Evolutionary conservation across 208 protist species (phyloP).

Genomic region (Angomonas deanei): DNA sequence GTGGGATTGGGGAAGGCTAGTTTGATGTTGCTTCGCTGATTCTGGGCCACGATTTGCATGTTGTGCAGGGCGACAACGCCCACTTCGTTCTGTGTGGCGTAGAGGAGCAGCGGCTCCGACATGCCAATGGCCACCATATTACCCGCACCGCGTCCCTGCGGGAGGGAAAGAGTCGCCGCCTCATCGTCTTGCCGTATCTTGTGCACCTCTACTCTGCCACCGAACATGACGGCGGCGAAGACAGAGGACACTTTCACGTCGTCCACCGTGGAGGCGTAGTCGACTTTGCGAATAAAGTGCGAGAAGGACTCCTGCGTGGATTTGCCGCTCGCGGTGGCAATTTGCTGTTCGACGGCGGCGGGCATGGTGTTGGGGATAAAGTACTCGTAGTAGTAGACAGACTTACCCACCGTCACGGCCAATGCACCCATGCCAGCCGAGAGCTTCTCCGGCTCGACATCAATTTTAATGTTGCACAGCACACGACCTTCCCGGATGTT

Average conservation of each 20-base stretch:
- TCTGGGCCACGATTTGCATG: slow-evolving; percentile 84
- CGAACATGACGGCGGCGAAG: slow-evolving; percentile 84
- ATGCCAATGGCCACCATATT: slow-evolving; percentile 80
- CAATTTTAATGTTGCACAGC: slow-evolving; percentile 65
- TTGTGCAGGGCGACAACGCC: slow-evolving; percentile 82
- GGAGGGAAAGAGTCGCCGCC: background rate
- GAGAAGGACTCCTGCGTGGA: slow-evolving; percentile 16
- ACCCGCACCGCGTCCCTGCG: slow-evolving; percentile 22
- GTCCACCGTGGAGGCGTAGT: slow-evolving; percentile 71
- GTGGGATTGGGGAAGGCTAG: slow-evolving; percentile 75
- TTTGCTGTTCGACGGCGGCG: slow-evolving; percentile 3
- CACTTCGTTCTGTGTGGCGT: slow-evolving; percentile 80
- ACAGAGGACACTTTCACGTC: slow-evolving; percentile 67
- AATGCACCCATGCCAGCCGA: slow-evolving; percentile 76
- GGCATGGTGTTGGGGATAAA: slow-evolving; percentile 45
- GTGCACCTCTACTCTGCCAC: slow-evolving; percentile 83
- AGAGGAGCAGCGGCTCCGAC: slow-evolving; percentile 91
- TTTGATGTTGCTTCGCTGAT: slow-evolving; percentile 60
- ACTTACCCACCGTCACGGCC: slow-evolving; percentile 77
- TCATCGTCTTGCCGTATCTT: slow-evolving; percentile 44
- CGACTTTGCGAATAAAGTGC: slow-evolving; percentile 44
- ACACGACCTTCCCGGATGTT: slow-evolving; percentile 65
- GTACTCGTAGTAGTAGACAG: slow-evolving; percentile 84
- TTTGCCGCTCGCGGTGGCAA: background rate
- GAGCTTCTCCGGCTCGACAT: slow-evolving; percentile 86